Percentiles rank a stretch among this genome's conserved stretches.
Conservation (phyloP, 495 filamentous ascomycete species). For the Xylaria grammica region DNA sequence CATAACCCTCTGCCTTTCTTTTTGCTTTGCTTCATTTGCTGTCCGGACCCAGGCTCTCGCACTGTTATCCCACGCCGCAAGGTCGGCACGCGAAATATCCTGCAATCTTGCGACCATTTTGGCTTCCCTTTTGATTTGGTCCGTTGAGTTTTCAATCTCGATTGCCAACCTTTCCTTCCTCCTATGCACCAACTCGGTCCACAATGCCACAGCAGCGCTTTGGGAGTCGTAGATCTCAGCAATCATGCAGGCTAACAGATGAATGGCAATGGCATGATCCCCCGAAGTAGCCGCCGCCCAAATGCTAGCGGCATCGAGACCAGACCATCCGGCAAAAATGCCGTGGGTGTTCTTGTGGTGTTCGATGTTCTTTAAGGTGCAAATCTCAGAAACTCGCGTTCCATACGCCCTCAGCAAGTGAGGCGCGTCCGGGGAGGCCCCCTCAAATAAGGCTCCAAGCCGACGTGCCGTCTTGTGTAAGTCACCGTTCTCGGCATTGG, state of each 20-base stretch:
- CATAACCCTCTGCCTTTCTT: conserved; percentile 26
- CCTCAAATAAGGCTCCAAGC: conserved; percentile 41
- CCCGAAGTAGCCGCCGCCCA: conserved; percentile 50
- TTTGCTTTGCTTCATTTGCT: conserved; percentile 29
- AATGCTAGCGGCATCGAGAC: conserved; percentile 37
- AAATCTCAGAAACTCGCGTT: conserved; percentile 32
- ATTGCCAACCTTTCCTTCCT: too few species aligned
- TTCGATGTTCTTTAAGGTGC: conserved; percentile 14
- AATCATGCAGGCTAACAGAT: conserved; percentile 49
- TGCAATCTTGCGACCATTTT: conserved; percentile 18
- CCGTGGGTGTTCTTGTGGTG: conserved; percentile 23
- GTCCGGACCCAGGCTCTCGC: conserved; percentile 41
- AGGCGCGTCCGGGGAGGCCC: conserved; percentile 19
- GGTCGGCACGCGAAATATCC: conserved; percentile 28
- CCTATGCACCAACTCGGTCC: conserved; percentile 31
- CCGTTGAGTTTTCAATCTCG: too few species aligned
- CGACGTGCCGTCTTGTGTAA: conserved; percentile 39
- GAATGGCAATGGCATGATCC: conserved; percentile 33
- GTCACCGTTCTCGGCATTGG: conserved; percentile 37
- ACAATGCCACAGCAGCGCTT: conserved; percentile 43
- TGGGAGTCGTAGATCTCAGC: conserved; percentile 34
- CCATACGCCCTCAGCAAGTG: conserved; percentile 35
- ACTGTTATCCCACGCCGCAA: conserved; percentile 46
- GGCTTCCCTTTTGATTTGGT: neutral
- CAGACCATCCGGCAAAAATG: conserved; percentile 30